Conservation (phyloP, 805 yeast species). For the Maudiozyma serrabonitensis region DNA sequence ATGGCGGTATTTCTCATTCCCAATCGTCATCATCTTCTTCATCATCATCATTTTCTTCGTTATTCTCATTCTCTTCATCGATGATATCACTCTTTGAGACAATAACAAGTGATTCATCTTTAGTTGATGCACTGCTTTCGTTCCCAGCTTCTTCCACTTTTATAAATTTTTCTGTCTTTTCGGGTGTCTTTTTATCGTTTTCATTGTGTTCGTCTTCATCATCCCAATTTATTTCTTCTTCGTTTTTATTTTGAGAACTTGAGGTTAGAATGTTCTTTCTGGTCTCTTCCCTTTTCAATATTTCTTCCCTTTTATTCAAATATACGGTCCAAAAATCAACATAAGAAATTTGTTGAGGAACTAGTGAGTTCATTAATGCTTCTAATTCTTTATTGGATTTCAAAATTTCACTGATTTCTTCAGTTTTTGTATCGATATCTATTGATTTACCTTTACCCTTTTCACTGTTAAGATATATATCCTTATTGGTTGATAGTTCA, state of each 20-base stretch:
- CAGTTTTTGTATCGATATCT: constrained; percentile 38
- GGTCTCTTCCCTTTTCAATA: constrained; percentile 52
- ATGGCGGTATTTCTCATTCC: constrained; percentile 32
- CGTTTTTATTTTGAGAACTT: constrained; percentile 29
- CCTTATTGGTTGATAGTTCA: constrained; percentile 42
- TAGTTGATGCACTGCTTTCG: neutral
- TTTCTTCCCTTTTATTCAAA: constrained; percentile 42
- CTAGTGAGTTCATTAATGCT: constrained; percentile 48
- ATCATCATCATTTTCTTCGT: constrained; percentile 6
- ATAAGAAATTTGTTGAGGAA: constrained; percentile 53
- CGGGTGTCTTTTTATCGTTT: constrained; percentile 6
- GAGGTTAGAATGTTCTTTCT: constrained; percentile 52
- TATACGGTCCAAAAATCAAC: constrained; percentile 69
- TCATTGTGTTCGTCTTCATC: constrained; percentile 26
- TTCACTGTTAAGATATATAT: constrained; percentile 30
- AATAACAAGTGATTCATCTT: constrained; percentile 11
- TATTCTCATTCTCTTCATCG: constrained; percentile 4
- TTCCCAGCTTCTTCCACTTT: neutral
- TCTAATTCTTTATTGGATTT: constrained; percentile 42
- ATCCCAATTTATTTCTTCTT: constrained; percentile 32
- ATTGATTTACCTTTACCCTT: constrained; percentile 25
- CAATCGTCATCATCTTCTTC: constrained; percentile 45
- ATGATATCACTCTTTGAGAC: neutral
- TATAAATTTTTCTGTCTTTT: neutral
- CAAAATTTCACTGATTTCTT: constrained; percentile 41